A percentile compares a stretch with the other conserved stretches of the same genome.
Conservation (phyloP, 345 rosid species). For the Populus euphratica region DNA sequence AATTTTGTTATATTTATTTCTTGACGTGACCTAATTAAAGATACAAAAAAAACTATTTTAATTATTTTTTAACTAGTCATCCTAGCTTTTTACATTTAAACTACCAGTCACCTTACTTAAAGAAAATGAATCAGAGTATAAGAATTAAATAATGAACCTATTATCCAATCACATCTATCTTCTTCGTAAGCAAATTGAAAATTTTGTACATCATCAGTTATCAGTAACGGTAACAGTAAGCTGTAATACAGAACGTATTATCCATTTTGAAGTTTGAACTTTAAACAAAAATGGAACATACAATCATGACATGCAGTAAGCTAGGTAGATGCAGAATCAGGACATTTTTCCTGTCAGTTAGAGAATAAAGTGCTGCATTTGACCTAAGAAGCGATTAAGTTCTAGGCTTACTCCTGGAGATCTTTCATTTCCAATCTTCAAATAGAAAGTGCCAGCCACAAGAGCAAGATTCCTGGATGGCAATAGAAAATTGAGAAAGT, state of each 20-base stretch:
- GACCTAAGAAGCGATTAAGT: neutral
- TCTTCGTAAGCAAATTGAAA: too few species aligned
- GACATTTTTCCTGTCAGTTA: neutral
- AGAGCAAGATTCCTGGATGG: conserved; percentile 23
- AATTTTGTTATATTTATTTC: too few species aligned
- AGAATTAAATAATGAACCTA: too few species aligned
- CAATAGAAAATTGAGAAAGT: neutral
- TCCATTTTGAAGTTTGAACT: neutral
- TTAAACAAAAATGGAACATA: neutral
- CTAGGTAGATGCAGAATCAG: neutral
- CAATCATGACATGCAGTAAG: neutral
- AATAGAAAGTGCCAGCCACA: conserved; percentile 19
- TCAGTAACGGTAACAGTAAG: too few species aligned
- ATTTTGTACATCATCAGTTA: too few species aligned
- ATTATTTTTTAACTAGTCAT: too few species aligned
- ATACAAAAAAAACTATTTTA: too few species aligned
- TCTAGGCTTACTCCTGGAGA: neutral
- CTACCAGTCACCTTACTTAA: too few species aligned
- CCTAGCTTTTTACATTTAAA: too few species aligned
- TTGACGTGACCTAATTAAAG: too few species aligned
- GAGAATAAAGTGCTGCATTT: neutral
- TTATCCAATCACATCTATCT: too few species aligned
- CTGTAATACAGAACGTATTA: neutral
- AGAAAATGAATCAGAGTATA: too few species aligned
- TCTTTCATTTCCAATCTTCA: conserved; percentile 13